Evolutionary conservation across 345 rosid genomes (phyloP), one percentile per base, ranked within the genome.

Genomic region (Zanthoxylum bungeanum): DNA sequence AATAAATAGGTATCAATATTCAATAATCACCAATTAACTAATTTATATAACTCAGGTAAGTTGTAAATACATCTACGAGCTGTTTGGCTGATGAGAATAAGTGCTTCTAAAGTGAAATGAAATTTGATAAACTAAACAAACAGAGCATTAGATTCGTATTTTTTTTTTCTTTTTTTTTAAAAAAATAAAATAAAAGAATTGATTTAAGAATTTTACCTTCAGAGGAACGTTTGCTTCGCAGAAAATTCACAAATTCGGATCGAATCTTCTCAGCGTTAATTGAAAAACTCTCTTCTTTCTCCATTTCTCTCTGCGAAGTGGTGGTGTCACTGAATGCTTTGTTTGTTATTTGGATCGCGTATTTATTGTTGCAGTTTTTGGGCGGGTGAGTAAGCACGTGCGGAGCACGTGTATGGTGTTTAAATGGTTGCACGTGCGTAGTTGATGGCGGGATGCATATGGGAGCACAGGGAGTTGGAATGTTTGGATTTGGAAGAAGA

Each of bases 231-330:
- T 89, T 75, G 75, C 86, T 76, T 0, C 73, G 84, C 33, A 93
- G 89, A 62, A 86, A 39, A 9, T 63, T 67, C 27, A 91, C 78
- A 78, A 91, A 93, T 67, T 87, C 77, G 60, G 72, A 61, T 64
- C 97, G 84, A 72, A 88, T 76, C 74, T 73, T 17, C 50, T 71
- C 85, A 7, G 71, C 60, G 52, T 81, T 68, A 28, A 40, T 19
- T 0, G 10, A 69, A 34, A 36, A 39, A 25, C 27, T 5, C 2
- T 33, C 62, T 22, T 64, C 57, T 73, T 24, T 16, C 50, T 44
- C 70, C 71, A 64, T 59, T 51, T 30, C 31, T 11, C 1, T 1
- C 1, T 31, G 51, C 6, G 1, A n/a, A n/a, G n/a, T 1, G 39
- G 47, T 2, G 49, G 60, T 33, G 17, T 1, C 37, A 4, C 31